Base-by-base conservation (phyloP, 495 filamentous ascomycete species). In the Letharia columbiana region DNA sequence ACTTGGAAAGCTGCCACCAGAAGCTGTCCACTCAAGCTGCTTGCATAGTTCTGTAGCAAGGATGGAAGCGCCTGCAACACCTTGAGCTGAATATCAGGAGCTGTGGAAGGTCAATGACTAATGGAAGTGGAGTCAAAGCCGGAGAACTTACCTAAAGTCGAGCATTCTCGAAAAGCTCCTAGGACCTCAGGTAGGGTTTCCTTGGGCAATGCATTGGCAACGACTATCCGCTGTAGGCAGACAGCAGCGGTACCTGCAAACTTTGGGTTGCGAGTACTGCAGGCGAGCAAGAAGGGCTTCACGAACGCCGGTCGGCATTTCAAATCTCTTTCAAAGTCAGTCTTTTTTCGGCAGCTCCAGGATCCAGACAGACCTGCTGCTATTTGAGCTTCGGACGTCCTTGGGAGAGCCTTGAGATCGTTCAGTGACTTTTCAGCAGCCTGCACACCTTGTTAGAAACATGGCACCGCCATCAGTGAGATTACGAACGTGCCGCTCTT, bases 41-140 rank as follows among this genome's bases (percentile, higher is more conserved):
- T 83, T 0, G 90, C 86, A 77, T 97, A 98, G 73, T 94, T 94
- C 69, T 97, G 92, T 11, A 97, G 77, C 47, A 98, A 73, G 2
- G 91, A 89, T n/a, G 95, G 94, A 41, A 98, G 78, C 0, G 92
- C 90, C 73, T 98, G 94, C 23, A 98, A 79, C 40, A 98, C 95
- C 76, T 97, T 98, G 61, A 98, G 83, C 71, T 98, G 94, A 4
- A 97, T 88, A 74, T 98, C 95, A 60, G 95, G 83, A 42, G 88
- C 92, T 57, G 17, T 35, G 17, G 13, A 5, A 7, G 6, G 17
- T 57, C 33, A 37, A 37, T 33, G 15, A 33, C 4, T 33, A n/a
- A 37, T 2, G 31, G 15, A 20, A 0, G 13, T 11, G 4, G 7
- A 57, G 0, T 31, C n/a, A 50, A 12, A 23, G 9, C 5, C 5